Percentiles rank a stretch among this genome's conserved stretches.
Conservation (phyloP, 768 basidiomycete species). For the Amanita fuliginea region DNA sequence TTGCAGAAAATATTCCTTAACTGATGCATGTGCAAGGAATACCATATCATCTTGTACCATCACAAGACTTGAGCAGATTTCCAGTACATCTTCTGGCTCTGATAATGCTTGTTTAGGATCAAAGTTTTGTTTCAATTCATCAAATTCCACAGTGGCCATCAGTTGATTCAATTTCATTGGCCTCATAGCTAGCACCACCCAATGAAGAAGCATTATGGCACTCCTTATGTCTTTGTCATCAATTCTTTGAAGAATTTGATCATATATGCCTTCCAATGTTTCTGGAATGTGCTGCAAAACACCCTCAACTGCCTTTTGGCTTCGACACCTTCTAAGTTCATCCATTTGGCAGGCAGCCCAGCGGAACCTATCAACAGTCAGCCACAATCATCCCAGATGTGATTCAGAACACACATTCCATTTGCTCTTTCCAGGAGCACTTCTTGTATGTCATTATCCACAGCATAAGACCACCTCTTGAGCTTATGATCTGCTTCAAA, state of each 20-base stretch:
- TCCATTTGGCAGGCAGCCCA: conserved; percentile 1
- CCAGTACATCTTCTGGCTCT: neutral
- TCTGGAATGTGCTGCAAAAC: neutral
- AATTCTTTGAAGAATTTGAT: conserved; percentile 2
- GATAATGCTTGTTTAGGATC: neutral
- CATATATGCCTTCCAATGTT: neutral
- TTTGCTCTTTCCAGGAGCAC: neutral
- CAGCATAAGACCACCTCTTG: neutral
- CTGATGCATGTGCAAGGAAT: neutral
- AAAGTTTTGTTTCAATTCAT: neutral
- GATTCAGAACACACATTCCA: neutral
- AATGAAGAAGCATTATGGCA: neutral
- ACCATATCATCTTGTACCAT: neutral
- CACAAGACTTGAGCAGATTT: neutral
- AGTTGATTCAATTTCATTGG: neutral
- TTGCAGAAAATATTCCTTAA: neutral
- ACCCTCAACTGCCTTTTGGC: neutral
- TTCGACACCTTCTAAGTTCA: neutral
- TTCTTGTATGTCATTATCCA: neutral
- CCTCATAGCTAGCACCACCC: neutral
- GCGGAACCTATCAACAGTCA: neutral
- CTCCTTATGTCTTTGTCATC: neutral
- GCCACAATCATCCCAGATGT: too few species aligned
- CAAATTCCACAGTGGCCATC: neutral
- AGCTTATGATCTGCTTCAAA: neutral